Base-by-base conservation (phyloP, 768 basidiomycete species). In the Tremella mesenterica region DNA sequence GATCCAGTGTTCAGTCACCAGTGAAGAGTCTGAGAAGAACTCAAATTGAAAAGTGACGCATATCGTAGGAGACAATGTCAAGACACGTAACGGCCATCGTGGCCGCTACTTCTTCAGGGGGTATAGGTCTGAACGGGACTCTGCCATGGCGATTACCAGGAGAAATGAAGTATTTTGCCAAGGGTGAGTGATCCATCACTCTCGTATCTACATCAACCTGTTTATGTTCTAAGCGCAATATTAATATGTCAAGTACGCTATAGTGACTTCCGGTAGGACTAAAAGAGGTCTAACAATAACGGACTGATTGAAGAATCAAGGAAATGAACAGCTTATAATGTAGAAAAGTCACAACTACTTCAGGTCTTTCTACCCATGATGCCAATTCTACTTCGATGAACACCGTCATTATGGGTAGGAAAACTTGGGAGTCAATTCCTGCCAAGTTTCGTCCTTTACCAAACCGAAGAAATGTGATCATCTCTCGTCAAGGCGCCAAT, bases 351-450 rank as follows among this genome's bases (percentile, higher is more conserved):
- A n/a, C n/a, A n/a, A n/a, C n/a, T n/a, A n/a, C n/a, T n/a, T n/a
- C n/a, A n/a, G n/a, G n/a, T n/a, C n/a, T n/a, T n/a, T n/a, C n/a
- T n/a, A n/a, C n/a, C n/a, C 81, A 83, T 5, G 73, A 77, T 31
- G 79, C 77, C 16, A 5, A 69, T 65, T 41, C 75, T 70, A 13
- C 43, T 0, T 3, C 44, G 10, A 48, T 33, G 53, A 97, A 96
- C 73, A 82, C 80, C 1, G 84, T 96, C 18, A 76, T 96, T 51
- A 96, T 99, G 93, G 95, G 95, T 12, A 80, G 93, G 52, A 90
- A 87, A 66, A 93, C 91, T 13, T 99, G 95, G 95, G 90, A 96
- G 75, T 88, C 88, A 70, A 96, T 99, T 50, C 93, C 95, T 7
- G 59, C 67, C 18, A 86, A 83, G 70, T 86, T 85, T 74, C 79